These are phyloP conservation scores for Mortierella sp. DNA, from an alignment of 371 early-diverging fungal genomes.

Conservation along the genomic window DNA sequence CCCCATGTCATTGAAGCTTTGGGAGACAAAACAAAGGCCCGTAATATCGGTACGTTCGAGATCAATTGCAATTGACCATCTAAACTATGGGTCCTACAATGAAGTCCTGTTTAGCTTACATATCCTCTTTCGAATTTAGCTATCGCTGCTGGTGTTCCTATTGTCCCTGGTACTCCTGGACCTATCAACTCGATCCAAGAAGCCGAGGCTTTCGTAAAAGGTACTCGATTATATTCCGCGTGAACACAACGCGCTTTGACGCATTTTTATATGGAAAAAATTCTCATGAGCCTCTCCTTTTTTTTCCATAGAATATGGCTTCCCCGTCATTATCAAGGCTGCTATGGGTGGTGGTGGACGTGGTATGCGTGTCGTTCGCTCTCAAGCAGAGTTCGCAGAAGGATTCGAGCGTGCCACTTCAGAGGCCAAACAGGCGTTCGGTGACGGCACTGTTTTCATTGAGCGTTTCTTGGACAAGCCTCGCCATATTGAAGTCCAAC, in stretches of 20 bases:
- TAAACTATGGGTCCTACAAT: background rate
- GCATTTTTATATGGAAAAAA: background rate
- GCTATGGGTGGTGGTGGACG: conserved; percentile 98
- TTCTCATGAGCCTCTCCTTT: background rate
- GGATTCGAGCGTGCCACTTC: conserved; percentile 86
- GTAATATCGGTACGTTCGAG: conserved; percentile 74
- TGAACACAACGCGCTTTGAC: background rate
- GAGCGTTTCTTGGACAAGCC: conserved; percentile 94
- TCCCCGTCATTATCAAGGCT: conserved; percentile 97
- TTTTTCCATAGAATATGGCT: conserved; percentile 73
- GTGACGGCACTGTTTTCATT: conserved; percentile 95
- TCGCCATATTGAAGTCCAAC: conserved; percentile 98
- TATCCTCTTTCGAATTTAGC: conserved; percentile 60
- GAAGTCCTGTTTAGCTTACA: conserved; percentile 1
- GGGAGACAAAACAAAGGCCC: conserved; percentile 97
- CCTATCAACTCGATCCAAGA: conserved; percentile 78
- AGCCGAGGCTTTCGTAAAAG: conserved; percentile 77
- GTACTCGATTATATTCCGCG: conserved; percentile 8
- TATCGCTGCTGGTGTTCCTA: conserved; percentile 83
- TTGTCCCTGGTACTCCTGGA: conserved; percentile 92
- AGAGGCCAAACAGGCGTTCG: conserved; percentile 94
- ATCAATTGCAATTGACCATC: background rate
- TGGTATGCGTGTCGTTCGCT: conserved; percentile 95
- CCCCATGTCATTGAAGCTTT: conserved; percentile 88
- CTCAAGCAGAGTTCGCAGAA: conserved; percentile 66